Base-by-base conservation (phyloP, 2,329 filamentous ascomycete genomes). In the Pseudogymnoascus sp. region DNA sequence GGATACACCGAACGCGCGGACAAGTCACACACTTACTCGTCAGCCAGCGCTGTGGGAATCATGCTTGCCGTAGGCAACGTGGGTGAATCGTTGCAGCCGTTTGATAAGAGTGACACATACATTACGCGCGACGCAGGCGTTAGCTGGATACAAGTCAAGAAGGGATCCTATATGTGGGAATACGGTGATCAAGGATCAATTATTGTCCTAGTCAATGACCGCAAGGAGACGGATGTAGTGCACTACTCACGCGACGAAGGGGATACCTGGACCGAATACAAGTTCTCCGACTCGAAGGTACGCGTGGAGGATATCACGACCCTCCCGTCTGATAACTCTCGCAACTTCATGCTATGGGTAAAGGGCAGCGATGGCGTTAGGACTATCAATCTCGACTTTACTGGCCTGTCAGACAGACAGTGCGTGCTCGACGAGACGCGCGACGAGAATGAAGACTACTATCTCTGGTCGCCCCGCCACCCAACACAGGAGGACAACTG, bases 141-240 rank as follows among this genome's bases (percentile, higher is more conserved):
- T 61, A 90, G 79, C 40, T 99, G 94, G 94, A 86, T 82, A 67
- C 84, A 87, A 64, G 86, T 93, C 65, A 93, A 90, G 77, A 92
- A 95, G 75, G 95, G 94, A 5, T 84, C 82, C 37, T 96, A 92
- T 80, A 88, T 89, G 71, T 99, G 92, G 91, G 91, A 96, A 71
- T 96, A 91, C 73, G 95, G 94, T 64, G 95, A 99, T 70, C 91
- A 96, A 74, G 94, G 94, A 28, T 94, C 91, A 5, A 88, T 97
- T 69, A 85, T 97, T 66, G 91, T 96, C 44, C 87, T 99, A 59
- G 92, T 93, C 21, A 84, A 89, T 71, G 85, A 91, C 63, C 80
- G 82, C 12, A 82, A 82, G 61, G 80, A 84, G 61, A 91, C 89
- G 4, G 88, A 90, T 62, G 77, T 78, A 1, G 77, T 95, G 42